phyloP scores from a whole-genome alignment of 768 basidiomycete species.

The Kockovaella imperatae region DNA sequence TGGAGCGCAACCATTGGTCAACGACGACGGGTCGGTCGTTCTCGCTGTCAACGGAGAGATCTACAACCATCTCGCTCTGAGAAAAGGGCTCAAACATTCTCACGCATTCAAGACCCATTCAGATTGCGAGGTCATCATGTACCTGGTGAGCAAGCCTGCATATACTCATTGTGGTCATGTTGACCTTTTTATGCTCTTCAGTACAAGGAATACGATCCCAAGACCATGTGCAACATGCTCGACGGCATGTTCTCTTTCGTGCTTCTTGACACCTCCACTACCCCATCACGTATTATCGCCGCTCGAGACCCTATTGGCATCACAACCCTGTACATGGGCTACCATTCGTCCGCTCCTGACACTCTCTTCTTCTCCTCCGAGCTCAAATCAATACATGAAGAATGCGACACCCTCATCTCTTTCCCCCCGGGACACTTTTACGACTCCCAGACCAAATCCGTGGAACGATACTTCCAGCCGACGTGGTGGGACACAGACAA shows the following conservation, averaged over 20 bases:
- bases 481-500: constrained; percentile 82
- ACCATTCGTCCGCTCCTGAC: constrained; percentile 73
- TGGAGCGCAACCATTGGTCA: constrained; percentile 88
- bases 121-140: constrained; percentile 94
- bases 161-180: neutral
- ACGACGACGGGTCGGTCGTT: constrained; percentile 71
- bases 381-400: constrained; percentile 79
- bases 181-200: constrained; percentile 38
- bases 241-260: constrained; percentile 99
- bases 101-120: constrained; percentile 92
- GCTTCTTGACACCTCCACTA: constrained; percentile 82
- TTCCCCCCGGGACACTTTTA: constrained; percentile 98
- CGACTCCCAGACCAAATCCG: constrained; percentile 71
- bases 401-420: constrained; percentile 87
- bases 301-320: constrained; percentile 96
- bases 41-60: constrained; percentile 98
- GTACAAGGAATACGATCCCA: constrained; percentile 72
- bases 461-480: constrained; percentile 77
- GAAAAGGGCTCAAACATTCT: constrained; percentile 56
- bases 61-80: constrained; percentile 86
- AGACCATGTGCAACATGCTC: constrained; percentile 65
- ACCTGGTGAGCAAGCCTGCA: constrained; percentile 56
- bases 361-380: constrained; percentile 90
- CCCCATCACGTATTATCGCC: constrained; percentile 84
- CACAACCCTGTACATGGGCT: constrained; percentile 97